Conservation (phyloP, 176 grass and related monocot genomes). For the Tuctoria greenei region DNA sequence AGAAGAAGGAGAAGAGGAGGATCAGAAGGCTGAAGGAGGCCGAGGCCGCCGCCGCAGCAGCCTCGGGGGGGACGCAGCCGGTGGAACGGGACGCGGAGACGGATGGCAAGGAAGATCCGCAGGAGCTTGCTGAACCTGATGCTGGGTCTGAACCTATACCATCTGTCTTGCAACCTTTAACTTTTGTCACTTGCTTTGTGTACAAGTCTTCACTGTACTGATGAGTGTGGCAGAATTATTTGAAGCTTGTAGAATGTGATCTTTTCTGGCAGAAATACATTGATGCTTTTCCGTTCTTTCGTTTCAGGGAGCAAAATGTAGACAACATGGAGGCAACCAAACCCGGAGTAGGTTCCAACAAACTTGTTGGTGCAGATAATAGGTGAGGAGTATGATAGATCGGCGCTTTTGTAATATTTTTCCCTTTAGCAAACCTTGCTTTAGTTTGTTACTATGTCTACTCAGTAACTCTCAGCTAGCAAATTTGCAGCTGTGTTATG, state of each 20-base stretch:
- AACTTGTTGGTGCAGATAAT: background rate
- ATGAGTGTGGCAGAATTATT: background rate
- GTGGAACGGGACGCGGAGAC: background rate
- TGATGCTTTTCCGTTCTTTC: constrained; percentile 8
- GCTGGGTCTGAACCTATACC: background rate
- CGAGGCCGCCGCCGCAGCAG: constrained; percentile 11
- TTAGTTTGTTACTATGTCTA: background rate
- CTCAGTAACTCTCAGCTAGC: background rate
- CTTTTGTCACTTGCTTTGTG: background rate
- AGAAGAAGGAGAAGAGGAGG: constrained; percentile 62
- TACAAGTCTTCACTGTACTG: background rate
- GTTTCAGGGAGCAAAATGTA: constrained; percentile 45
- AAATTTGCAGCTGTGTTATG: background rate
- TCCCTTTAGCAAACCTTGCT: background rate
- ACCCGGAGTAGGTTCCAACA: background rate
- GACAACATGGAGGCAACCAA: constrained; percentile 24
- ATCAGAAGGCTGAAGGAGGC: constrained; percentile 42
- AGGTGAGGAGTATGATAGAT: background rate
- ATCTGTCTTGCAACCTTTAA: too few relatives aligned
- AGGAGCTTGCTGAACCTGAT: background rate
- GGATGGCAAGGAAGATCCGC: constrained; percentile 4
- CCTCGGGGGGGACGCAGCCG: background rate
- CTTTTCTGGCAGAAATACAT: background rate
- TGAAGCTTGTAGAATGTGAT: background rate
- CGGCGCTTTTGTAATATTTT: constrained; percentile 8